Conservation (phyloP, 495 filamentous ascomycete species). For the Hyaloscypha finlandica region DNA sequence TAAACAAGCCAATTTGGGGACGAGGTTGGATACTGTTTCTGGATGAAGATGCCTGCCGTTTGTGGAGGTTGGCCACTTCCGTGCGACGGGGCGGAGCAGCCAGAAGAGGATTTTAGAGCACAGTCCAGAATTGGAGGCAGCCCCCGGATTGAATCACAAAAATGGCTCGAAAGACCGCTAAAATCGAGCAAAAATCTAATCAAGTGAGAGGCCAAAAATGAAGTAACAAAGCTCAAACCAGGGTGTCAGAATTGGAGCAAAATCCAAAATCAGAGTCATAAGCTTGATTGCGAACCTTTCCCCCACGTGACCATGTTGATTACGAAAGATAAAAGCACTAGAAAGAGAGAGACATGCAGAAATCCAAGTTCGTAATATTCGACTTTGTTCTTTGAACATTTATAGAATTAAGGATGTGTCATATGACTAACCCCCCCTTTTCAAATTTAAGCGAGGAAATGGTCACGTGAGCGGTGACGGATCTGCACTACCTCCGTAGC, state of each 20-base stretch:
- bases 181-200: slow-evolving; percentile 3
- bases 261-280: slow-evolving; percentile 5
- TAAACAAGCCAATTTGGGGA: too few relatives aligned
- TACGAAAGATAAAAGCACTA: too few relatives aligned
- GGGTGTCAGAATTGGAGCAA: slow-evolving; percentile 1
- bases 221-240: slow-evolving; percentile 6
- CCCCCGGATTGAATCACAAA: slow-evolving; percentile 1
- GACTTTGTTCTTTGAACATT: too few relatives aligned
- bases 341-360: too few relatives aligned
- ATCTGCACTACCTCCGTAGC: neutral
- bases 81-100: too few relatives aligned
- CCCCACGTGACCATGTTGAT: too few relatives aligned
- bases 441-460: neutral
- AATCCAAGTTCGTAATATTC: too few relatives aligned
- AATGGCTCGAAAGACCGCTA: slow-evolving; percentile 2
- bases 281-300: too few relatives aligned
- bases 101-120: neutral
- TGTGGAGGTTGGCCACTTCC: too few relatives aligned
- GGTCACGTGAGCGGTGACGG: neutral
- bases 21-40: too few relatives aligned
- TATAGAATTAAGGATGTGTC: too few relatives aligned
- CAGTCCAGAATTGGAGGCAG: neutral
- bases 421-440: neutral
- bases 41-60: too few relatives aligned
- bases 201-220: slow-evolving; percentile 7